These are phyloP conservation scores for Perkinsus olseni DNA, from an alignment of 169 alveolate genomes.

Conservation along the genomic window DNA sequence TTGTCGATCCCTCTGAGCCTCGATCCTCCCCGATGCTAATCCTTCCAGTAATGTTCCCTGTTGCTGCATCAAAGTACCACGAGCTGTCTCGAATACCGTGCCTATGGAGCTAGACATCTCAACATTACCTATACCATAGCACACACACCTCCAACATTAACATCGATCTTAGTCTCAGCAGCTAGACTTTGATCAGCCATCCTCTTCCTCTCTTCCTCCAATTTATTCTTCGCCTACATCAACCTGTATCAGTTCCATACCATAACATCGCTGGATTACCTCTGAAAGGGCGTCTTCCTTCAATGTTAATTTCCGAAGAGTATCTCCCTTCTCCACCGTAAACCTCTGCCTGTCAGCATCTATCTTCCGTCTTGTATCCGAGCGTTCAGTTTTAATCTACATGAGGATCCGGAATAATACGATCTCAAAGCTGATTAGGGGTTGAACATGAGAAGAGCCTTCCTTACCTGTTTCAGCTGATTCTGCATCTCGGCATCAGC, in stretches of 20 bases:
- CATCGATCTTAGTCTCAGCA: conserved; percentile 67
- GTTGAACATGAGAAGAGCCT: no score
- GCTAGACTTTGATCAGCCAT: conserved; percentile 29
- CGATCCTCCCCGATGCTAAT: conserved; percentile 61
- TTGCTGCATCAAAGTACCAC: conserved; percentile 63
- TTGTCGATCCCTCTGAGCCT: conserved; percentile 55
- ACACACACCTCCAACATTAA: conserved; percentile 69
- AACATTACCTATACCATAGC: background rate
- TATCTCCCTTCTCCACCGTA: conserved; percentile 51
- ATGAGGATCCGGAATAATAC: conserved; percentile 47
- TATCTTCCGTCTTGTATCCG: conserved; percentile 59
- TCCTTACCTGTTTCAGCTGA: background rate
- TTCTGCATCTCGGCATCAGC: background rate
- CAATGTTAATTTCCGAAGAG: background rate
- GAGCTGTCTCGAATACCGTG: conserved; percentile 59
- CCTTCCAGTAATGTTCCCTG: conserved; percentile 55
- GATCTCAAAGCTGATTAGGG: no score
- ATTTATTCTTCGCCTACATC: background rate
- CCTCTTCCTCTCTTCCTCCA: background rate
- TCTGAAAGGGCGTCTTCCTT: background rate
- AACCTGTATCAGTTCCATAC: background rate
- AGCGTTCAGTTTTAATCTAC: conserved; percentile 67
- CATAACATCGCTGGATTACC: background rate
- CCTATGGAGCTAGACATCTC: no score
- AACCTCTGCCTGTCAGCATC: conserved; percentile 57